Evolutionary conservation across 257 asterid species (phyloP), one percentile per base, ranked within the genome.

Genomic region (Solanum rostratum): DNA sequence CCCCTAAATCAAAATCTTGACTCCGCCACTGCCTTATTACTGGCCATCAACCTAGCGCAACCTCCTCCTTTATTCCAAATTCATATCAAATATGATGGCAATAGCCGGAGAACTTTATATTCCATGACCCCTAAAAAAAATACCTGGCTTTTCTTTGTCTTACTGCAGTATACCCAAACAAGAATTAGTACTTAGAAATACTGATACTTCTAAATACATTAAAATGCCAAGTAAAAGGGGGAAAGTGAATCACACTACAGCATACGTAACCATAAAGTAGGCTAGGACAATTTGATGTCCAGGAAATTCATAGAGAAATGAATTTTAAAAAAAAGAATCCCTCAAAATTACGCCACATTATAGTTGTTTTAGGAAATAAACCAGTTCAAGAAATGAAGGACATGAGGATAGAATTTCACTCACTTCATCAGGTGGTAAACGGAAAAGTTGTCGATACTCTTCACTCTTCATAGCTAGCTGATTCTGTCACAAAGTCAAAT

Each of bases 371-470:
- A 69, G 52, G 52, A 69, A 69, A 69, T 69, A 69, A 68, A 39
- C 29, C 50, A 37, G 78, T 68, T 69, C 33, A 43, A 79, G 29
- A 81, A 54, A 57, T 5, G 19, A 62, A 33, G 80, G 16, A 80
- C n/a, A 84, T 69, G 19, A 60, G 68, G 4, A 63, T 59, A 60
- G 50, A 76, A 68, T 82, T 81, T 83, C 80, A 86, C 97, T 92
- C 87, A 97, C 99, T 92, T 97, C 99, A 65, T 95, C 96, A 60
- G 88, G 90, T 79, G 98, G 98, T 85, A 97, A 98, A 73, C 93
- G 97, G 86, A 97, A 97, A 84, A 97, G 90, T 83, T 94, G 98
- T 85, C 99, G 91, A 79, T 95, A 97, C 87, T 97, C 99, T 94
- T 97, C 98, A 87, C 91, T 94, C 91, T 87, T 95, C 84, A 97